These are phyloP conservation scores for Alternaria infectoria DNA, from an alignment of 2,329 filamentous ascomycete species.

Conservation along the genomic window DNA sequence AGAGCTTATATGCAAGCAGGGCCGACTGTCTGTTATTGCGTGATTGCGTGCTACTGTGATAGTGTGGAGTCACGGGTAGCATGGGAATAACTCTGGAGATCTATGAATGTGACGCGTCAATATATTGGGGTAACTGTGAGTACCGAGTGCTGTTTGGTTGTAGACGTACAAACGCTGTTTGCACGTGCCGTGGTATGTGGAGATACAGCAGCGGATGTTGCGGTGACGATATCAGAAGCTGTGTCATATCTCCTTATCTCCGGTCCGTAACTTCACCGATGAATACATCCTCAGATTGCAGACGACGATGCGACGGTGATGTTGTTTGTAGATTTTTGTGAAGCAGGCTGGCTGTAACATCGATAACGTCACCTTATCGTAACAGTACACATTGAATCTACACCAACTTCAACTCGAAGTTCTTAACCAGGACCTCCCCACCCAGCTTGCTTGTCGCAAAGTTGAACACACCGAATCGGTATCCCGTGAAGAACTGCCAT, in stretches of 20 bases:
- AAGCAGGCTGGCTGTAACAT: background rate
- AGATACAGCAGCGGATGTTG: background rate
- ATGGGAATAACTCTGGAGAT: background rate
- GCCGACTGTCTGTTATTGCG: background rate
- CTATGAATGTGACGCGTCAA: background rate
- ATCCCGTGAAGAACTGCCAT: constrained; percentile 50
- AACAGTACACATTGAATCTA: background rate
- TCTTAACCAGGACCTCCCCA: constrained; percentile 36
- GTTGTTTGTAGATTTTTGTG: background rate
- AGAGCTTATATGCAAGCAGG: background rate
- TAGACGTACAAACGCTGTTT: background rate
- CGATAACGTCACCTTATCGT: background rate
- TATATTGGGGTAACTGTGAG: background rate
- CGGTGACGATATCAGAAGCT: background rate
- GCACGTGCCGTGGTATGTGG: background rate
- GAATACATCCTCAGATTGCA: background rate
- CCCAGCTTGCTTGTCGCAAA: constrained; percentile 46
- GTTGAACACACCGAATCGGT: constrained; percentile 49
- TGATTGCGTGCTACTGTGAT: background rate
- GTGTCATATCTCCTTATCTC: background rate
- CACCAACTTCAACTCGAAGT: constrained; percentile 19
- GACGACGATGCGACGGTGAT: background rate
- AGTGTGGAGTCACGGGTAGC: background rate
- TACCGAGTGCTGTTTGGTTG: background rate
- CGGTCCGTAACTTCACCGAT: background rate